Conservation (phyloP, 345 rosid genomes). For the Melastoma malabathricum region DNA sequence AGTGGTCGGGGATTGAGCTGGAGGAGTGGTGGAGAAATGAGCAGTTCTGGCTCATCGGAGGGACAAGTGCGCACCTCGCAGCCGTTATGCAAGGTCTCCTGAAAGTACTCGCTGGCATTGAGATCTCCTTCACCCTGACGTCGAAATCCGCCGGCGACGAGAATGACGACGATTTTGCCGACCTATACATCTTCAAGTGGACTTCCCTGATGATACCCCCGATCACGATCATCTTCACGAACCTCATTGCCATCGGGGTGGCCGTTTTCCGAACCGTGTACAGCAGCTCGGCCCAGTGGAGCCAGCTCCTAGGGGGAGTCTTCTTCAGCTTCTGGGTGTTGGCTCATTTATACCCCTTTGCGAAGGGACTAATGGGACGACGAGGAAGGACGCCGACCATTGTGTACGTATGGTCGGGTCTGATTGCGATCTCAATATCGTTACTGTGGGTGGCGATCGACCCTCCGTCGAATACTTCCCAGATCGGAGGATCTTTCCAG, state of each 20-base stretch:
- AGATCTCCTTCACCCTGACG: conserved; percentile 59
- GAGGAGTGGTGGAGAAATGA: conserved; percentile 97
- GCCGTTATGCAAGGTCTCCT: conserved; percentile 79
- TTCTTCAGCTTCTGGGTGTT: conserved; percentile 81
- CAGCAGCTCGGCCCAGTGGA: conserved; percentile 40
- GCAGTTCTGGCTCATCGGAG: conserved; percentile 83
- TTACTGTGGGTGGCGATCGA: conserved; percentile 59
- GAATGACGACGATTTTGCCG: conserved; percentile 51
- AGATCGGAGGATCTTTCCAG: conserved; percentile 50
- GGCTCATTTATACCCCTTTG: conserved; percentile 72
- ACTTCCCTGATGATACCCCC: conserved; percentile 71
- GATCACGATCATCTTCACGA: conserved; percentile 54
- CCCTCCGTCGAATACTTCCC: conserved; percentile 35
- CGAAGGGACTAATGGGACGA: conserved; percentile 74
- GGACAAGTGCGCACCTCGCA: conserved; percentile 75
- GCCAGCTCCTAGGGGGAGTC: conserved; percentile 52
- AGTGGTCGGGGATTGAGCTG: conserved; percentile 59
- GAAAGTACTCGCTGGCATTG: conserved; percentile 70
- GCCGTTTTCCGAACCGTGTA: conserved; percentile 44
- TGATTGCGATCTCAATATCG: conserved; percentile 55
- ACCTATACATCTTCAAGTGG: conserved; percentile 68
- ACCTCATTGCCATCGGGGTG: conserved; percentile 57
- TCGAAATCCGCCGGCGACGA: conserved; percentile 60
- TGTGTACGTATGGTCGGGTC: conserved; percentile 70
- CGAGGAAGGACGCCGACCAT: conserved; percentile 59